Evolutionary conservation across 1,284 basidiomycete species (phyloP).

Genomic region (Apiotrichum porosum): DNA sequence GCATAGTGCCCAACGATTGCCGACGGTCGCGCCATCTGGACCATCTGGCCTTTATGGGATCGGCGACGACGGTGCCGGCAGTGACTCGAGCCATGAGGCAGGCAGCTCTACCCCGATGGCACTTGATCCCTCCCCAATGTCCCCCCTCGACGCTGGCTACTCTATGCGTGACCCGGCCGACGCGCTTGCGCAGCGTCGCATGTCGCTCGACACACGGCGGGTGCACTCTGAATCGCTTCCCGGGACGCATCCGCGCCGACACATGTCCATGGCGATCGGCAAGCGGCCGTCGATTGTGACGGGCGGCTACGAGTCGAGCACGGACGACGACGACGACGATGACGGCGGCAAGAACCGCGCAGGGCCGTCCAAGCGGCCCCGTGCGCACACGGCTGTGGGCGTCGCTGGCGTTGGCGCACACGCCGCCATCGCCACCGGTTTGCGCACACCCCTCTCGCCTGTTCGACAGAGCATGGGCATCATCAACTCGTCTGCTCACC

Average conservation of each 20-base stretch:
- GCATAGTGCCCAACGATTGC: too few species aligned
- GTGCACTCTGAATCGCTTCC: too few species aligned
- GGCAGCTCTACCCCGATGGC: too few species aligned
- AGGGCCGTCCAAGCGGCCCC: neutral
- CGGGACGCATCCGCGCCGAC: neutral
- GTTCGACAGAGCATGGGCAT: conserved; percentile 4
- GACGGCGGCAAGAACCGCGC: neutral
- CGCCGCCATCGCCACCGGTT: neutral
- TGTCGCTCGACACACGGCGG: too few species aligned
- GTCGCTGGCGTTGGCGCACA: neutral
- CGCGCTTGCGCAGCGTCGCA: too few species aligned
- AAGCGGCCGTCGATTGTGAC: conserved; percentile 24
- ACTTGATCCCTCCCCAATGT: too few species aligned
- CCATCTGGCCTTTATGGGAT: too few species aligned
- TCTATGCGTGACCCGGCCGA: too few species aligned
- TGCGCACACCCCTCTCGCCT: neutral
- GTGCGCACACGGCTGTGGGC: neutral
- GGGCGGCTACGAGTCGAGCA: conserved; percentile 39
- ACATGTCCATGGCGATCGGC: conserved; percentile 5
- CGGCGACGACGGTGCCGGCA: too few species aligned
- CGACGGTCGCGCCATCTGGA: too few species aligned
- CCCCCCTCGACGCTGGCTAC: too few species aligned
- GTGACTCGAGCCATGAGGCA: too few species aligned
- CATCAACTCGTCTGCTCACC: conserved; percentile 1
- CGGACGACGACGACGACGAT: conserved; percentile 18